These are phyloP conservation scores for Cystobasidium pallidum DNA, from an alignment of 1,284 basidiomycete genomes.

Conservation along the genomic window DNA sequence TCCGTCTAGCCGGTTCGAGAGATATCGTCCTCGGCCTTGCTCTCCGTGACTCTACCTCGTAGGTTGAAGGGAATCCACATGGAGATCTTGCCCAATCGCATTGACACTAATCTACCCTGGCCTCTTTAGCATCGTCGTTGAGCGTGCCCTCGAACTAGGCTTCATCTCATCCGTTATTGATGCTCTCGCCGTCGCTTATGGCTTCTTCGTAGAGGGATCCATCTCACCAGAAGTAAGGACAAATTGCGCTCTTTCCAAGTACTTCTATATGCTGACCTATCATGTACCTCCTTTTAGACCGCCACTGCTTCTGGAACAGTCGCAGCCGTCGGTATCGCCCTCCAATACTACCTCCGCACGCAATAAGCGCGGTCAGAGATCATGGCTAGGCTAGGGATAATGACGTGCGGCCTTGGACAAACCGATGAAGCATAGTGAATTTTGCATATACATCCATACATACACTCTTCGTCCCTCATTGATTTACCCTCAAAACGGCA, in stretches of 20 bases:
- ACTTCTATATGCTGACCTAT: not conserved
- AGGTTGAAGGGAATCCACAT: not conserved
- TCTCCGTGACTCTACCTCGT: conserved; percentile 37
- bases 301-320: conserved; percentile 38
- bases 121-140: conserved; percentile 32
- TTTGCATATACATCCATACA: no score
- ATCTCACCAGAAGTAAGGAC: conserved; percentile 39
- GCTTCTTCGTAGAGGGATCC: conserved; percentile 43
- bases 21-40: conserved; percentile 45
- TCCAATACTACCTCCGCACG: conserved; percentile 43
- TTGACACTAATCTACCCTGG: not conserved
- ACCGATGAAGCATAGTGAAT: not conserved
- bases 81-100: no score
- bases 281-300: conserved; percentile 7
- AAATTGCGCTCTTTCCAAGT: not conserved
- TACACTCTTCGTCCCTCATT: no score
- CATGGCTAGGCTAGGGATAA: no score
- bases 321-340: conserved; percentile 39
- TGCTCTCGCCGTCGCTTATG: conserved; percentile 35
- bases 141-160: conserved; percentile 42
- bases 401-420: no score
- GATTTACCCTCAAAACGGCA: no score
- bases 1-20: conserved; percentile 40
- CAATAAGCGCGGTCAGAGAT: conserved; percentile 9
- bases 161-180: conserved; percentile 44